A percentile compares a stretch with the other conserved stretches of the same genome.
phyloP scores from a whole-genome alignment of 805 yeast species.

The Kazachstania kunashirensis region DNA sequence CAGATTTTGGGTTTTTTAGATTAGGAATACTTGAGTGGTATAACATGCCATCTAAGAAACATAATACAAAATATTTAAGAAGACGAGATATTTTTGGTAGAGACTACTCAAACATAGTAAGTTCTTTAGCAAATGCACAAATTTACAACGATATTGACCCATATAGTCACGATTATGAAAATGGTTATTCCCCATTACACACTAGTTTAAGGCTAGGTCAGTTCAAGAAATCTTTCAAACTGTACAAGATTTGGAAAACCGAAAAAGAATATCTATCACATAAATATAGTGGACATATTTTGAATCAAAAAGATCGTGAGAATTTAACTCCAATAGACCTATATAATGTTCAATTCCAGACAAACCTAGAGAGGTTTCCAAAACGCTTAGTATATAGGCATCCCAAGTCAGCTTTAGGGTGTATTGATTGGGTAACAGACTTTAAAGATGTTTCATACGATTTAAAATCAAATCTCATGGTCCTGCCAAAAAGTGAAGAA shows the following conservation, averaged over 20 bases:
- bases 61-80: constrained; percentile 6
- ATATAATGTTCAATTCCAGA: constrained; percentile 21
- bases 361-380: constrained; percentile 8
- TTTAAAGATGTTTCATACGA: neutral
- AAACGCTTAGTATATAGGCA: constrained; percentile 1
- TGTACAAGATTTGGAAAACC: constrained; percentile 23
- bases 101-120: constrained; percentile 22
- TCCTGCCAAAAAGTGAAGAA: constrained; percentile 1
- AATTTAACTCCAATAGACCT: constrained; percentile 68
- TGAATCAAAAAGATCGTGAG: constrained; percentile 54
- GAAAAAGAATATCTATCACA: constrained; percentile 16
- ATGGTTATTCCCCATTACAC: constrained; percentile 76
- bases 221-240: constrained; percentile 23
- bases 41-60: constrained; percentile 8
- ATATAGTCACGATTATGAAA: constrained; percentile 53
- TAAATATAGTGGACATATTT: constrained; percentile 18
- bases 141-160: constrained; percentile 28
- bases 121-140: constrained; percentile 14
- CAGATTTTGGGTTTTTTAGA: neutral
- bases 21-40: too few species aligned
- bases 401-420: neutral
- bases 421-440: constrained; percentile 6
- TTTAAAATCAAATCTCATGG: constrained; percentile 5
- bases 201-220: constrained; percentile 36
- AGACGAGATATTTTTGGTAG: constrained; percentile 64